Conservation (phyloP, 345 rosid genomes). For the Eucalyptus sp. region DNA sequence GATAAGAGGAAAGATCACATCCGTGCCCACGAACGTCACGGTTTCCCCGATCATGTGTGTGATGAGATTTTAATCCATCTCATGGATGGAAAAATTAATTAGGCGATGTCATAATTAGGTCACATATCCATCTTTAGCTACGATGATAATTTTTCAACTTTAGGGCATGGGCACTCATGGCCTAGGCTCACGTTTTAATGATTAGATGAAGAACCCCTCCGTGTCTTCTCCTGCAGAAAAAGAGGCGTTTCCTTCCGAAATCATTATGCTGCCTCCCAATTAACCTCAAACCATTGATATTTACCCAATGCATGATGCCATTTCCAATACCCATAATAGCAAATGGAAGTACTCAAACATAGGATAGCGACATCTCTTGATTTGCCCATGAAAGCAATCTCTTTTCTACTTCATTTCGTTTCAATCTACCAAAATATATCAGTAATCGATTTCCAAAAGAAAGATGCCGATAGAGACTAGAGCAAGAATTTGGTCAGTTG, state of each 20-base stretch:
- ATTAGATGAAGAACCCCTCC: neutral
- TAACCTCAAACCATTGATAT: neutral
- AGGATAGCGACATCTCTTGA: neutral
- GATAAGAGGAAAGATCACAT: neutral
- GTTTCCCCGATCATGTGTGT: neutral
- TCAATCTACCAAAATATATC: neutral
- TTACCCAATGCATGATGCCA: neutral
- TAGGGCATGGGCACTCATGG: neutral
- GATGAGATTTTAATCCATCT: neutral
- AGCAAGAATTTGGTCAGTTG: neutral
- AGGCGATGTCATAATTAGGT: neutral
- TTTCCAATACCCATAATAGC: neutral
- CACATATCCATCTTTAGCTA: neutral
- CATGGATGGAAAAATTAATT: neutral
- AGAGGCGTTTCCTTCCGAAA: neutral
- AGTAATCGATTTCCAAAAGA: neutral
- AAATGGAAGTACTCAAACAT: neutral
- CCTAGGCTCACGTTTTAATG: neutral
- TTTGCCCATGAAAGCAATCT: neutral
- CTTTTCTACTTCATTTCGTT: neutral
- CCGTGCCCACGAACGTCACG: neutral
- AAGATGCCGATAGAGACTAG: neutral
- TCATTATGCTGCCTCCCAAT: neutral
- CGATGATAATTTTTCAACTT: neutral
- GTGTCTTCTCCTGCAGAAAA: neutral